These are phyloP conservation scores for Trichoderma sp. DNA, from an alignment of 2,329 filamentous ascomycete genomes.

Conservation along the genomic window DNA sequence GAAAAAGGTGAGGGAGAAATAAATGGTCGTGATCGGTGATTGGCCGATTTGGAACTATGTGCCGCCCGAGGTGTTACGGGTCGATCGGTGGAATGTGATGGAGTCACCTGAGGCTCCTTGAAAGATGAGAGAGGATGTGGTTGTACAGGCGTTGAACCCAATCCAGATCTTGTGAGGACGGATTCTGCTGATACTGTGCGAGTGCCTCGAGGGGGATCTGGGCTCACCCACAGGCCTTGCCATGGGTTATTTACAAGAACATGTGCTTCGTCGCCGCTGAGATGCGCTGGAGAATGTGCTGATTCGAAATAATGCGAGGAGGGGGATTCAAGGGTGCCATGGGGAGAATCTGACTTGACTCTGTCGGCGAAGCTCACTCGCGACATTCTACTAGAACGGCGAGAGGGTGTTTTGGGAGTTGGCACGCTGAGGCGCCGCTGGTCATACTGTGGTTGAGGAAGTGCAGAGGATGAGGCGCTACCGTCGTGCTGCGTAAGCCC, in stretches of 20 bases:
- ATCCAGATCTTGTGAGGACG: slow-evolving; percentile 28
- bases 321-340: slow-evolving; percentile 37
- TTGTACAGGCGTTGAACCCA: slow-evolving; percentile 26
- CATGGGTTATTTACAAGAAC: slow-evolving; percentile 46
- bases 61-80: slow-evolving; percentile 31
- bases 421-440: slow-evolving; percentile 21
- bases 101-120: slow-evolving; percentile 29
- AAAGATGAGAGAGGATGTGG: slow-evolving; percentile 35
- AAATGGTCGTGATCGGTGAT: slow-evolving; percentile 43
- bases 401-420: slow-evolving; percentile 36
- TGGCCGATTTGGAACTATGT: slow-evolving; percentile 30
- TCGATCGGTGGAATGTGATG: slow-evolving; percentile 27
- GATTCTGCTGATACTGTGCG: slow-evolving; percentile 39
- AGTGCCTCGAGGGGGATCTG: slow-evolving; percentile 35
- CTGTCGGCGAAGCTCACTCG: slow-evolving; percentile 44
- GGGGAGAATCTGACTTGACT: slow-evolving; percentile 37
- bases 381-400: slow-evolving; percentile 49
- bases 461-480: slow-evolving; percentile 22
- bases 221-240: slow-evolving; percentile 36
- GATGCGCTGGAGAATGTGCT: slow-evolving; percentile 32
- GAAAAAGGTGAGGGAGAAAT: slow-evolving; percentile 60
- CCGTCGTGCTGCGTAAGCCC: slow-evolving; percentile 53
- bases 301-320: slow-evolving; percentile 35
- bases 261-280: slow-evolving; percentile 36
- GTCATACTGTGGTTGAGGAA: background rate